Evolutionary conservation across 768 basidiomycete genomes (phyloP).

Genomic region (Leccinum boreale): DNA sequence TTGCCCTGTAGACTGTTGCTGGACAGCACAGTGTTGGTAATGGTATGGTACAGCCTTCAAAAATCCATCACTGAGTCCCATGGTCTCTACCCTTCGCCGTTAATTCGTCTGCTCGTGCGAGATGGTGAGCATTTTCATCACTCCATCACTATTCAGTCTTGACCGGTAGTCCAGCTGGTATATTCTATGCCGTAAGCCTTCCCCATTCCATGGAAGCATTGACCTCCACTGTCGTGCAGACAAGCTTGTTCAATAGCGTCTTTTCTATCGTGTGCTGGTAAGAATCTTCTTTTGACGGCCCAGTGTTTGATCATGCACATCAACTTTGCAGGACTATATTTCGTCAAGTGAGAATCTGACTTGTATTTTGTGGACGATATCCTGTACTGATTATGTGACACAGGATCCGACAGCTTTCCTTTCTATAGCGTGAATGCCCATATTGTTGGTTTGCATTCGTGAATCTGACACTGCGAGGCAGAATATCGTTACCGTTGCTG

Average conservation of each 20-base stretch:
- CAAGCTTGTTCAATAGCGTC: neutral
- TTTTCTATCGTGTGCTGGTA: neutral
- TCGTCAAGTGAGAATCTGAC: neutral
- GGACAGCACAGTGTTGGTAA: slow-evolving; percentile 4
- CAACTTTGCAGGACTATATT: neutral
- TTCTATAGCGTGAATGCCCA: neutral
- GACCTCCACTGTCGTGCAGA: neutral
- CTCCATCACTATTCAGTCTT: neutral
- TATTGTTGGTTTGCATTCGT: neutral
- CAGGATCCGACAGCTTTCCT: neutral
- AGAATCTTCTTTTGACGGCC: neutral
- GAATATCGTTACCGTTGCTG: slow-evolving; percentile 12
- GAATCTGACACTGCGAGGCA: neutral
- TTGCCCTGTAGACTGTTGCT: neutral
- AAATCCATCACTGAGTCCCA: neutral
- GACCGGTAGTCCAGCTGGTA: neutral
- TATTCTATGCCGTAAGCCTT: neutral
- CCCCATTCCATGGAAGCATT: neutral
- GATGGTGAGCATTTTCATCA: neutral
- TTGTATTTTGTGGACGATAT: neutral
- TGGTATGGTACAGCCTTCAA: slow-evolving; percentile 5
- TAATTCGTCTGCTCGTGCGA: neutral
- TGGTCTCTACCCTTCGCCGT: neutral
- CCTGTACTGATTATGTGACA: neutral
- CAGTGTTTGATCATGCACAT: neutral